Conservation (phyloP, 805 yeast genomes). For the Barnettozyma siamensis region DNA sequence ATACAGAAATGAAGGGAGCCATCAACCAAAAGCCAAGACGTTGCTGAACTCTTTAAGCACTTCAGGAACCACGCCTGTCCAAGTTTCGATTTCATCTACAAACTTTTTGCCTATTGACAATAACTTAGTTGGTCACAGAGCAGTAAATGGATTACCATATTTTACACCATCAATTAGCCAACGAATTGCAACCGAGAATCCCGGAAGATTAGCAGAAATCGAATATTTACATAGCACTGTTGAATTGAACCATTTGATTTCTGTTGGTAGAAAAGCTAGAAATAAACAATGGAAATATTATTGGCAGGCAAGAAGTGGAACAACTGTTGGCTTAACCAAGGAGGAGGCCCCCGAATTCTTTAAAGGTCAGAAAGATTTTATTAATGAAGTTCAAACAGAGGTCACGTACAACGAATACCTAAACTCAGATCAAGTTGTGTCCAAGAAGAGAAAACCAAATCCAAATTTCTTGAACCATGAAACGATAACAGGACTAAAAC, state of each 20-base stretch:
- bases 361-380: slow-evolving; percentile 27
- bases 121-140: slow-evolving; percentile 18
- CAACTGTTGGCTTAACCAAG: slow-evolving; percentile 28
- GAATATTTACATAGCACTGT: slow-evolving; percentile 47
- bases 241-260: slow-evolving; percentile 38
- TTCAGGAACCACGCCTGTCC: slow-evolving; percentile 3
- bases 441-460: slow-evolving; percentile 41
- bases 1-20: slow-evolving; percentile 13
- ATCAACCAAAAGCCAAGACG: slow-evolving; percentile 12
- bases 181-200: slow-evolving; percentile 27
- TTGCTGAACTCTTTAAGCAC: slow-evolving; percentile 13
- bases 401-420: slow-evolving; percentile 33
- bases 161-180: slow-evolving; percentile 26
- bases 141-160: slow-evolving; percentile 39
- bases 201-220: slow-evolving; percentile 37
- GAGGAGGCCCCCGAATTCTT: slow-evolving; percentile 21
- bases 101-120: slow-evolving; percentile 22
- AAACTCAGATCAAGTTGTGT: slow-evolving; percentile 37
- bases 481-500: slow-evolving; percentile 39
- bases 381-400: slow-evolving; percentile 26
- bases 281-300: slow-evolving; percentile 43
- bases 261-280: slow-evolving; percentile 36
- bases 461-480: slow-evolving; percentile 42
- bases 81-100: slow-evolving; percentile 15
- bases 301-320: slow-evolving; percentile 40